These are phyloP conservation scores for Stachybotrys elegans DNA, from an alignment of 2,329 filamentous ascomycete genomes.

Conservation along the genomic window DNA sequence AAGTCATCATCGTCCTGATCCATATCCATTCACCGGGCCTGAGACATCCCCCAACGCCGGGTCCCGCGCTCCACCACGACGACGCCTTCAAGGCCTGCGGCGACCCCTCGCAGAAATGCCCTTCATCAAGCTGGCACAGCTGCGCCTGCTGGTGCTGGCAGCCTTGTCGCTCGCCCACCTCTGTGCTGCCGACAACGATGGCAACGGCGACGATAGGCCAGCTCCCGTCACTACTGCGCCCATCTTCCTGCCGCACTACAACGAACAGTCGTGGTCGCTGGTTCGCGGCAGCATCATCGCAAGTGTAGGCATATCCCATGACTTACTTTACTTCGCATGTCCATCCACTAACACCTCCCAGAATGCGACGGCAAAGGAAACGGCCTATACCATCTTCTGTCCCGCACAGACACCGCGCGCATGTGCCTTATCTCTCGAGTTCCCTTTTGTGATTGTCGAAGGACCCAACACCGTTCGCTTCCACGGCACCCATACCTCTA, in stretches of 20 bases:
- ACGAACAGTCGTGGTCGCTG: constrained; percentile 34
- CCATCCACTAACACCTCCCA: too few species aligned
- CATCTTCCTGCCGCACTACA: constrained; percentile 40
- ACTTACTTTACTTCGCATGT: too few species aligned
- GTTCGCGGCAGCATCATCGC: constrained; percentile 41
- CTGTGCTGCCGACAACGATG: constrained; percentile 13
- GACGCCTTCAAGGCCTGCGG: constrained; percentile 8
- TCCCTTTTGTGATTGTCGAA: constrained; percentile 42
- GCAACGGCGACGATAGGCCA: constrained; percentile 10
- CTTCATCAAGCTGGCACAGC: constrained; percentile 2
- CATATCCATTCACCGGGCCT: neutral
- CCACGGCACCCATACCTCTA: constrained; percentile 36
- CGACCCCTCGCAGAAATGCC: constrained; percentile 1
- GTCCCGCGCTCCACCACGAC: neutral
- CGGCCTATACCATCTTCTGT: constrained; percentile 46
- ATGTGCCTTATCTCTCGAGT: constrained; percentile 39
- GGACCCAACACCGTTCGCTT: constrained; percentile 39
- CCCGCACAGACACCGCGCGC: constrained; percentile 31
- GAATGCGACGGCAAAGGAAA: constrained; percentile 30
- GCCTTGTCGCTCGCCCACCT: constrained; percentile 18
- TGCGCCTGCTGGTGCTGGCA: constrained; percentile 13
- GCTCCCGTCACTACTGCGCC: constrained; percentile 34
- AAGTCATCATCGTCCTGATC: too few species aligned
- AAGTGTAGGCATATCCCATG: constrained; percentile 31
- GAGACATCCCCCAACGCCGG: neutral